Evolutionary conservation across 306 rosid species (phyloP), one percentile per base, ranked within the genome.

Genomic region (Senna tora): DNA sequence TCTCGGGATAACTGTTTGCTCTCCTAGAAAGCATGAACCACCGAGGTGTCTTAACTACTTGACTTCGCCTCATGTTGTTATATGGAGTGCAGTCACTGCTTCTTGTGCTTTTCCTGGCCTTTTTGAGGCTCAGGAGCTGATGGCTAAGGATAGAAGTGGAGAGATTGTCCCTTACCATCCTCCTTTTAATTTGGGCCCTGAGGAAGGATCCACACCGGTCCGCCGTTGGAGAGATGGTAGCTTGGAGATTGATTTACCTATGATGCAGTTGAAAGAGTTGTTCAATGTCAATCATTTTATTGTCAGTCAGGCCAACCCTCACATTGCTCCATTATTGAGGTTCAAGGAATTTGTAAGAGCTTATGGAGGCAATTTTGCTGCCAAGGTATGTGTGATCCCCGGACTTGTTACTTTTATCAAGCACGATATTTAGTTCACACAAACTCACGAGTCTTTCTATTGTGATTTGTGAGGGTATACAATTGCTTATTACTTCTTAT

Each of bases 161-260:
- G 91, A 94, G 76, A 87, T 87, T 74, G 97, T 94, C 68, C 98
- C 98, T 71, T 94, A 94, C 65, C 98, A 94, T 55, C 97, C 98
- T 25, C 97, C 97, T 5, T 94, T 94, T 75, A 84, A 94, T 81
- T 77, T 94, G 88, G 98, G 80, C 25, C 98, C 95, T 0, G 96
- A 94, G 84, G 93, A 83, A 45, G 90, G 96, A 36, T 86, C 96
- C 41, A 71, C 92, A n/a, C 82, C 91, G 2, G 89, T 59, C 9
- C 97, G 97, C 13, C 92, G 97, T 15, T 94, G 98, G 98, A 89
- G 98, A 74, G 98, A 94, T 71, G 98, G 98, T 49, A 94, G 98
- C 84, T 75, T 94, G 81, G 98, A 94, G 87, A 91, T 89, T 45
- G 98, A 91, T 85, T 87, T 94, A 51, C 98, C 98, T 52, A 87